Evolutionary conservation across 805 yeast genomes (phyloP), one percentile per base, ranked within the genome.

Genomic region (Pichia exigua): DNA sequence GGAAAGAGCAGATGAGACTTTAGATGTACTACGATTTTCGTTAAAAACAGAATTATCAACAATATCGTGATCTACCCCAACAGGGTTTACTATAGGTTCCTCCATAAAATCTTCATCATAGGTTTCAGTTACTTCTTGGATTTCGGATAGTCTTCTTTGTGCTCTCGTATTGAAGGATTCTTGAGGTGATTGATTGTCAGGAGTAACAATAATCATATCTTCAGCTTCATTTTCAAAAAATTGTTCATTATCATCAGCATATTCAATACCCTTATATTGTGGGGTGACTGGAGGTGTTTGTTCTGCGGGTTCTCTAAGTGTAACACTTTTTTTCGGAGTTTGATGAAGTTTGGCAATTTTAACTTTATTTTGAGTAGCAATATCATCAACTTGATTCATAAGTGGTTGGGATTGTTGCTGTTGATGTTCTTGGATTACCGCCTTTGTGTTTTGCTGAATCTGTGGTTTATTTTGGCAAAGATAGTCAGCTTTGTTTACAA

Each of bases 121-220:
- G 8, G 46, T 43, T 44, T 57, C 55, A 42, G 56, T 51, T 20
- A 51, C 55, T 41, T 55, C 58, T 20, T 38, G 51, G 30, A 55
- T 55, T 47, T 53, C 56, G 2, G 56, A 53, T 26, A 55, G 32
- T 30, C 58, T 45, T 12, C 51, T 55, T 7, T 42, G 48, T 11
- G 52, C 49, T n/a, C 35, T 50, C 15, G 27, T 26, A 2, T 38
- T 44, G 11, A 44, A 42, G 4, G 48, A 48, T n/a, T 42, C 53
- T 15, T 45, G 12, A 8, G 42, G 38, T 17, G 48, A 39, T 24
- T 24, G 15, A 26, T 47, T 52, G 26, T 45, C 53, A 4, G 52
- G 41, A 15, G 46, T 49, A 35, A 47, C 43, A 18, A 38, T 42
- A 7, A 44, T 45, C 11, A 35, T 40, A 12, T 38, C 50, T 1